Conservation (phyloP, 2,329 filamentous ascomycete species). For the Penicillium sp. region DNA sequence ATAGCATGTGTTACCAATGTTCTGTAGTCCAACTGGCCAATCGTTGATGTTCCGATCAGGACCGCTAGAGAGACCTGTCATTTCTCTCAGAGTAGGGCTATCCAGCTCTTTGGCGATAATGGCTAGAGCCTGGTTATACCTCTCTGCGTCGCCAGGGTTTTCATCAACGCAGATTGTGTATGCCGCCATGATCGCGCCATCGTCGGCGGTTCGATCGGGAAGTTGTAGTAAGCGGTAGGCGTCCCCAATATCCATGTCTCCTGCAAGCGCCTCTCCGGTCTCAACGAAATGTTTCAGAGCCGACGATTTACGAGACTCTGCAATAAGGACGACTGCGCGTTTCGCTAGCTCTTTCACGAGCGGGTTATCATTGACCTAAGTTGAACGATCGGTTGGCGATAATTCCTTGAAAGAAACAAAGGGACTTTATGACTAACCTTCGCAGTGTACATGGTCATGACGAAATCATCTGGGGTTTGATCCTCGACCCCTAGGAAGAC, state of each 20-base stretch:
- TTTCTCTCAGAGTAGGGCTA: constrained; percentile 36
- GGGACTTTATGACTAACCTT: constrained; percentile 45
- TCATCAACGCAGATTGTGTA: constrained; percentile 48
- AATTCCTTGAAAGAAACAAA: background rate
- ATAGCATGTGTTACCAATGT: constrained; percentile 97
- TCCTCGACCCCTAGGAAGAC: constrained; percentile 55
- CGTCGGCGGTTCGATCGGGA: constrained; percentile 49
- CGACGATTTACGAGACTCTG: constrained; percentile 55
- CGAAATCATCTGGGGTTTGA: constrained; percentile 53
- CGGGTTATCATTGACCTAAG: constrained; percentile 51
- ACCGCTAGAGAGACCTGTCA: constrained; percentile 31
- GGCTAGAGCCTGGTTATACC: constrained; percentile 47
- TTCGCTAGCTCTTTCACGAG: constrained; percentile 49
- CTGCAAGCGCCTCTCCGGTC: constrained; percentile 48
- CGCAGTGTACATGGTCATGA: constrained; percentile 54
- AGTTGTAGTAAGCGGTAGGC: constrained; percentile 53
- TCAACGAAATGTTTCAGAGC: constrained; percentile 51
- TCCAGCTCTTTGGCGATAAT: constrained; percentile 46
- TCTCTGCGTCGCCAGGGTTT: constrained; percentile 45
- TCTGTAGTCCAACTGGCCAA: constrained; percentile 80
- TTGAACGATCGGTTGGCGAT: constrained; percentile 2
- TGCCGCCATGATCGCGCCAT: constrained; percentile 50
- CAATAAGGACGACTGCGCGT: constrained; percentile 58
- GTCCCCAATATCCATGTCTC: constrained; percentile 55
- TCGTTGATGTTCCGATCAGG: constrained; percentile 41